Evolutionary conservation across 2,329 filamentous ascomycete genomes (phyloP).

Genomic region (Fusarium burgessii): DNA sequence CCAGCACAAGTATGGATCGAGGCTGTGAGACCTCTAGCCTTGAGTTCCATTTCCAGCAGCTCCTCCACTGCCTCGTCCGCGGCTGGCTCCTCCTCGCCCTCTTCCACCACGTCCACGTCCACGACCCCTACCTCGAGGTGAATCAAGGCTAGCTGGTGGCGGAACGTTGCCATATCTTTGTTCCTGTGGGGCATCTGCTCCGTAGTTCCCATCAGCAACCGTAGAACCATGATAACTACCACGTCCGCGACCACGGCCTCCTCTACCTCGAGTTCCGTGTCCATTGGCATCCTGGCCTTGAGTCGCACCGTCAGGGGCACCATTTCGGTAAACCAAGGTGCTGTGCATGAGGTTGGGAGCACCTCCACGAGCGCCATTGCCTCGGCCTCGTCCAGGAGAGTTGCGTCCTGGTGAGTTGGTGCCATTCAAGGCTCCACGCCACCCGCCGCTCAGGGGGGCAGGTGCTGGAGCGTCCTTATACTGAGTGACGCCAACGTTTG

Average conservation of each 20-base stretch:
- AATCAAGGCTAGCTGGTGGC: slow-evolving; percentile 69
- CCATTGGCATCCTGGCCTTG: slow-evolving; percentile 49
- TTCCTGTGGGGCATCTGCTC: slow-evolving; percentile 33
- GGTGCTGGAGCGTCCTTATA: slow-evolving; percentile 68
- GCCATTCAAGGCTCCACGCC: slow-evolving; percentile 68
- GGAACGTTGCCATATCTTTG: slow-evolving; percentile 67
- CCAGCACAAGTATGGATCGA: slow-evolving; percentile 2
- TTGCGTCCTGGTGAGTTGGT: slow-evolving; percentile 54
- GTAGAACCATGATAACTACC: slow-evolving; percentile 44
- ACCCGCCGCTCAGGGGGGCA: slow-evolving; percentile 66
- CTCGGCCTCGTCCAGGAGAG: slow-evolving; percentile 56
- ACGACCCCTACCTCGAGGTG: slow-evolving; percentile 55
- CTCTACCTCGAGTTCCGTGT: slow-evolving; percentile 39
- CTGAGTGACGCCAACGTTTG: slow-evolving; percentile 71
- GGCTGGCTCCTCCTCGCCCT: slow-evolving; percentile 51
- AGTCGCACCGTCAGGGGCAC: slow-evolving; percentile 47
- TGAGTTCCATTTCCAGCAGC: slow-evolving; percentile 35
- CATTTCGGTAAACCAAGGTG: slow-evolving; percentile 64
- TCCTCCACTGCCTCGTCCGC: slow-evolving; percentile 51
- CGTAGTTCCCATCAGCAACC: slow-evolving; percentile 31
- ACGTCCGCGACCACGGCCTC: slow-evolving; percentile 51
- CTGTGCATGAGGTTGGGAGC: slow-evolving; percentile 62
- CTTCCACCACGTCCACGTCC: slow-evolving; percentile 57
- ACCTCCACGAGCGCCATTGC: slow-evolving; percentile 53
- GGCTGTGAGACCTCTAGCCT: slow-evolving; percentile 31